Evolutionary conservation across 306 rosid genomes (phyloP).

Genomic region (Pueraria montana): DNA sequence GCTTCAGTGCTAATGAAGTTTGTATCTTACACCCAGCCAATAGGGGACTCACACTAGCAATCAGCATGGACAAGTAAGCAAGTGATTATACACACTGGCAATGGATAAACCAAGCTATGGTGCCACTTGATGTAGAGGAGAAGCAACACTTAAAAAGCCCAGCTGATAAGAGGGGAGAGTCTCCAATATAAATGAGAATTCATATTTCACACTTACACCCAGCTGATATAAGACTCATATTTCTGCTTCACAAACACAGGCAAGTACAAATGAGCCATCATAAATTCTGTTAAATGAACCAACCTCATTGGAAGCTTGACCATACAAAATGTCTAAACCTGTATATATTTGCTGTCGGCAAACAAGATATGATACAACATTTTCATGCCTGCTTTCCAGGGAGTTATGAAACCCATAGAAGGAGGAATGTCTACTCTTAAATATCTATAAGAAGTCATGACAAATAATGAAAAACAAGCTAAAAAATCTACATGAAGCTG

Average conservation of each 20-base stretch:
- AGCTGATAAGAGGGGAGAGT: conserved; percentile 13
- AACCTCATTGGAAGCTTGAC: not conserved
- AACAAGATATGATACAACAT: conserved; percentile 13
- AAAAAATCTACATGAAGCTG: conserved; percentile 31
- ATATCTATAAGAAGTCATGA: conserved; percentile 3
- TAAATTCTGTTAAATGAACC: not conserved
- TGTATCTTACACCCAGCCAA: conserved; percentile 5
- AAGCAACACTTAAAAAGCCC: not conserved
- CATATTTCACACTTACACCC: conserved; percentile 1
- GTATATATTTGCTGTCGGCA: not conserved
- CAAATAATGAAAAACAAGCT: conserved; percentile 33
- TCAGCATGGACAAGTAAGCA: conserved; percentile 1
- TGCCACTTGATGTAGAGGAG: not conserved
- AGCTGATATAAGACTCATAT: not conserved
- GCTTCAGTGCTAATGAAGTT: conserved; percentile 3
- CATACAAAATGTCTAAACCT: not conserved
- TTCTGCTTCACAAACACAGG: conserved; percentile 1
- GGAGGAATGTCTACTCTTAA: not conserved
- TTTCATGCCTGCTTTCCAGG: conserved; percentile 6
- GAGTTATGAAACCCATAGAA: conserved; percentile 24
- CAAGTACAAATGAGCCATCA: not conserved
- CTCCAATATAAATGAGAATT: conserved; percentile 14
- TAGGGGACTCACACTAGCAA: not conserved
- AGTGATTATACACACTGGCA: not conserved
- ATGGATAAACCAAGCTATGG: not conserved